Conservation (phyloP, 192 early-diverging fungal genomes). For the Podila verticillata region DNA sequence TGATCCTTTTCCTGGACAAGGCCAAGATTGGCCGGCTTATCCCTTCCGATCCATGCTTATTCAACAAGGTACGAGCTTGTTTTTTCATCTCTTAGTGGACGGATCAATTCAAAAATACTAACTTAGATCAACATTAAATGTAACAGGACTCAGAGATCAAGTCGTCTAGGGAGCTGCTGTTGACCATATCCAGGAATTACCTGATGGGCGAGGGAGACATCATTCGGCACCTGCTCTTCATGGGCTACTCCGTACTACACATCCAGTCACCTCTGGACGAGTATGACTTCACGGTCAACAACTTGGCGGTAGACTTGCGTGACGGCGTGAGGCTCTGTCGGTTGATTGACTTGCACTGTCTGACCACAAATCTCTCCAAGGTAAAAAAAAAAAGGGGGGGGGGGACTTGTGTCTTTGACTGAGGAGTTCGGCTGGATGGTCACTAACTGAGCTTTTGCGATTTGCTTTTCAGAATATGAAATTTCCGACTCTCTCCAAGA, state of each 20-base stretch:
- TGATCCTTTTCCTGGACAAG: slow-evolving; percentile 51
- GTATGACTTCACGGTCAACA: slow-evolving; percentile 43
- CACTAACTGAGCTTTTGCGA: not conserved
- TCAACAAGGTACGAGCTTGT: slow-evolving; percentile 31
- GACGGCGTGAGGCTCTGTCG: slow-evolving; percentile 46
- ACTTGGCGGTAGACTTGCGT: slow-evolving; percentile 43
- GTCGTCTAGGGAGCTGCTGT: slow-evolving; percentile 20
- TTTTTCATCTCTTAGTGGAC: not conserved
- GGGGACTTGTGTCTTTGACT: not conserved
- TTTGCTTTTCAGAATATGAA: slow-evolving; percentile 42
- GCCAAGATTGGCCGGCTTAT: slow-evolving; percentile 43
- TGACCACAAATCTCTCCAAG: slow-evolving; percentile 20
- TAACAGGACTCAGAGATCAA: slow-evolving; percentile 44
- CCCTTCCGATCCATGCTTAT: slow-evolving; percentile 48
- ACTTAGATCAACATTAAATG: too few species aligned
- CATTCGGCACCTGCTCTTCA: slow-evolving; percentile 39
- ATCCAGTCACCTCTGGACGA: slow-evolving; percentile 45
- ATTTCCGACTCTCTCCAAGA: slow-evolving; percentile 45
- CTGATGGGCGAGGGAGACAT: slow-evolving; percentile 52
- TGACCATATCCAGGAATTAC: slow-evolving; percentile 33
- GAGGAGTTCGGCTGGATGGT: too few species aligned
- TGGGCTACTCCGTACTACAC: slow-evolving; percentile 48
- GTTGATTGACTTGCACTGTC: slow-evolving; percentile 36
- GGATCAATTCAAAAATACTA: not conserved
- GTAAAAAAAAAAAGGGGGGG: slow-evolving; percentile 10